phyloP scores from a whole-genome alignment of 805 yeast genomes.

The Suhomyces tanzawaensis region DNA sequence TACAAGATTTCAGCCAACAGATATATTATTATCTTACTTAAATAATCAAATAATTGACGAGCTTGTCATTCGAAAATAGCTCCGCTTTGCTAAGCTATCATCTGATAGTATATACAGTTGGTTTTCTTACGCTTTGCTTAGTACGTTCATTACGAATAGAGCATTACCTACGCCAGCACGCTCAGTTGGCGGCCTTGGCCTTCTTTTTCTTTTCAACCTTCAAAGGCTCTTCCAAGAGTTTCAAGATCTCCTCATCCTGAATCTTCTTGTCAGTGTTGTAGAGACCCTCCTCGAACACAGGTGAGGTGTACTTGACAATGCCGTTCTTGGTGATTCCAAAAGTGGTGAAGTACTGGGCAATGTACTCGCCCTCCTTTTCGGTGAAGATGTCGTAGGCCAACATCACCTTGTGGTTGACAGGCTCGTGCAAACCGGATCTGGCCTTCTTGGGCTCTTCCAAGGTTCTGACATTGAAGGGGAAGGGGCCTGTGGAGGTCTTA shows the following conservation, averaged over 20 bases:
- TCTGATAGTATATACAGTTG: too few species aligned
- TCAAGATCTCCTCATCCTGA: conserved; percentile 47
- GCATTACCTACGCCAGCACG: too few species aligned
- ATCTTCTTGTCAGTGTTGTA: conserved; percentile 58
- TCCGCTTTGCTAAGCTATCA: too few species aligned
- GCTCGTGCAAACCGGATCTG: conserved; percentile 72
- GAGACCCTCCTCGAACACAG: conserved; percentile 47
- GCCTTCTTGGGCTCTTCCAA: conserved; percentile 69
- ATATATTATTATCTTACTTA: too few species aligned
- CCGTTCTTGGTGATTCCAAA: conserved; percentile 75
- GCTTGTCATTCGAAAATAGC: too few species aligned
- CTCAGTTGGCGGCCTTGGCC: neutral
- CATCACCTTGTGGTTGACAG: conserved; percentile 63
- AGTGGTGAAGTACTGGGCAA: conserved; percentile 74
- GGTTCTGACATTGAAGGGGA: conserved; percentile 67
- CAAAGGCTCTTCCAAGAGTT: conserved; percentile 50
- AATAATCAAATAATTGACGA: too few species aligned
- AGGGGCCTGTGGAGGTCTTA: conserved; percentile 55
- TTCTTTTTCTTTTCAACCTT: conserved; percentile 47
- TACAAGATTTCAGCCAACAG: too few species aligned
- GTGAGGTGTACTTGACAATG: conserved; percentile 58
- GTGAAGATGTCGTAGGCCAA: conserved; percentile 65
- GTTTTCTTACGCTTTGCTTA: too few species aligned
- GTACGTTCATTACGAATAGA: too few species aligned
- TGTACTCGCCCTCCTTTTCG: conserved; percentile 62